phyloP scores from a whole-genome alignment of 805 yeast genomes.

The Lipomyces yamadae region DNA sequence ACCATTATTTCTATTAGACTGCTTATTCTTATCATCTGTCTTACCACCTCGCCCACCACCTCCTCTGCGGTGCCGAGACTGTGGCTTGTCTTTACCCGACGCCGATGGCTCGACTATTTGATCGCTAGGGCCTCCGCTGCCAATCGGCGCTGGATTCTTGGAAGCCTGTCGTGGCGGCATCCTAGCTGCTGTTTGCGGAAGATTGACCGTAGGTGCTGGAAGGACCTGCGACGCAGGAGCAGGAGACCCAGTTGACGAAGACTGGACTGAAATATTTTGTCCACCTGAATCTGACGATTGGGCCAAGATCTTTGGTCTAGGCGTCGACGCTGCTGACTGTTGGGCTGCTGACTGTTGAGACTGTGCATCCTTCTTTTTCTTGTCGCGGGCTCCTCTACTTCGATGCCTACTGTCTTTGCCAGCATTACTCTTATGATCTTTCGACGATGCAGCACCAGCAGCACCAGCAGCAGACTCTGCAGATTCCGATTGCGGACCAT shows the following conservation, averaged over 20 bases:
- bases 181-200: background rate
- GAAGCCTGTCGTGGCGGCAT: background rate
- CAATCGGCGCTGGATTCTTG: background rate
- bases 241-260: background rate
- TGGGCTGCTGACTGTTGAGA: background rate
- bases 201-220: background rate
- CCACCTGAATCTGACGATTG: background rate
- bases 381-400: background rate
- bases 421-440: background rate
- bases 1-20: background rate
- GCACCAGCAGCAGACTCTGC: background rate
- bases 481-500: background rate
- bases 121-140: background rate
- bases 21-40: background rate
- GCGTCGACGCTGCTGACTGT: background rate
- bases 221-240: background rate
- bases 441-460: background rate
- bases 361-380: background rate
- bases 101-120: background rate
- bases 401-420: background rate
- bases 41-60: background rate
- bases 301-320: background rate
- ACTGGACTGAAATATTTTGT: background rate
- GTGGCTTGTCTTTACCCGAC: background rate
- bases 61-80: constrained; percentile 2